Evolutionary conservation across 169 alveolate species (phyloP).

Genomic region (Eimeria praecox): DNA sequence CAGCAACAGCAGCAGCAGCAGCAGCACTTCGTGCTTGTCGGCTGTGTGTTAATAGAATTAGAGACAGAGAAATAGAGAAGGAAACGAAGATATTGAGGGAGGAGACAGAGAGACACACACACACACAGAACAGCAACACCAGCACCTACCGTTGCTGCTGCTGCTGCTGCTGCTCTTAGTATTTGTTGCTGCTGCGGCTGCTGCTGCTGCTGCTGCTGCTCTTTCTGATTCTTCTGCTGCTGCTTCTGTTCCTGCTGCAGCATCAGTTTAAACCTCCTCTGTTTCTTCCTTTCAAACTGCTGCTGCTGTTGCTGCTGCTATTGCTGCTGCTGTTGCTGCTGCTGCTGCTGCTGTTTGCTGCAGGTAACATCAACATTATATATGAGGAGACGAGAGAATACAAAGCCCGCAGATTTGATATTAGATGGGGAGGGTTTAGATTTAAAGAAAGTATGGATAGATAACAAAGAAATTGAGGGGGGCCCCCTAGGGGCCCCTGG

Average conservation of each 20-base stretch:
- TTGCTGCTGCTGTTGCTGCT: not conserved
- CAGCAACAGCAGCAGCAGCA: slow-evolving; percentile 19
- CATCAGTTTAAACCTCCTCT: too few relatives aligned
- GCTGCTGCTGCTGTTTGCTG: too few relatives aligned
- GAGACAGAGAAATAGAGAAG: too few relatives aligned
- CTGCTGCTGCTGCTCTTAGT: not conserved
- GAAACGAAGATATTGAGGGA: too few relatives aligned
- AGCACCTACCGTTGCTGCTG: not conserved
- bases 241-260: not conserved
- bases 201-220: not conserved
- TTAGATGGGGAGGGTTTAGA: slow-evolving; percentile 93
- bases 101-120: too few relatives aligned
- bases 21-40: too few relatives aligned
- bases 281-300: too few relatives aligned
- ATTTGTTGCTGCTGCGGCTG: too few relatives aligned
- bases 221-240: not conserved
- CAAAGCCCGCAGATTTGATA: slow-evolving; percentile 88
- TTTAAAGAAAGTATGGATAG: slow-evolving; percentile 87
- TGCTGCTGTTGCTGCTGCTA: not conserved
- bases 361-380: not conserved
- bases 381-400: slow-evolving; percentile 54
- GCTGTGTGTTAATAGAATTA: not conserved
- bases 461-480: slow-evolving; percentile 85
- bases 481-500: slow-evolving; percentile 66
- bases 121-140: slow-evolving; percentile 25